phyloP scores from a whole-genome alignment of 2,329 filamentous ascomycete species.

The Pezicula radicicola region DNA sequence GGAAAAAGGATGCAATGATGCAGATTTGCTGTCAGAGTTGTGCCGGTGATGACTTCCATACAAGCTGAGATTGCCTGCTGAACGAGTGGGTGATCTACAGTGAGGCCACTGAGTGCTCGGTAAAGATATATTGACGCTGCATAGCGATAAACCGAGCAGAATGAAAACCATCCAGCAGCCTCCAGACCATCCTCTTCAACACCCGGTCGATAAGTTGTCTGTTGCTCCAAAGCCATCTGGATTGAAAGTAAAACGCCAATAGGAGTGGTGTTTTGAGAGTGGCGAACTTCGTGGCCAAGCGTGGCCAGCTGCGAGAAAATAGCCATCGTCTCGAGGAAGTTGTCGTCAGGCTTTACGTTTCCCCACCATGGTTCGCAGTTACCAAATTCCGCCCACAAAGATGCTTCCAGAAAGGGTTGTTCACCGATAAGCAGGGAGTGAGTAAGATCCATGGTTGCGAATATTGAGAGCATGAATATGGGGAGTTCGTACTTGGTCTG shows the following conservation, averaged over 20 bases:
- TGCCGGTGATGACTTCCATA: conserved; percentile 34
- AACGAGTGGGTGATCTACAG: conserved; percentile 34
- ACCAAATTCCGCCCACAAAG: conserved; percentile 36
- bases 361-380: conserved; percentile 41
- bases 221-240: conserved; percentile 19
- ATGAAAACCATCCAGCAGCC: conserved; percentile 32
- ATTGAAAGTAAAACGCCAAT: conserved; percentile 22
- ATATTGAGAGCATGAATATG: conserved; percentile 40
- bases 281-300: conserved; percentile 29
- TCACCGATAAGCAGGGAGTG: conserved; percentile 36
- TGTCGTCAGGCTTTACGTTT: conserved; percentile 21
- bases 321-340: conserved; percentile 31
- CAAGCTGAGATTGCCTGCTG: conserved; percentile 36
- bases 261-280: conserved; percentile 13
- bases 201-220: conserved; percentile 18
- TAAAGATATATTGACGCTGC: conserved; percentile 39
- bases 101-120: conserved; percentile 37
- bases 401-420: conserved; percentile 33
- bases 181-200: conserved; percentile 7
- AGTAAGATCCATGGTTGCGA: conserved; percentile 40
- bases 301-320: conserved; percentile 28
- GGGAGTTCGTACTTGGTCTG: conserved; percentile 19
- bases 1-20: conserved; percentile 38
- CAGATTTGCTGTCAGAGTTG: conserved; percentile 32
- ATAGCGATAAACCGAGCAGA: conserved; percentile 31